Base-by-base conservation (phyloP, 805 yeast genomes). In the Ogataea angusta region DNA sequence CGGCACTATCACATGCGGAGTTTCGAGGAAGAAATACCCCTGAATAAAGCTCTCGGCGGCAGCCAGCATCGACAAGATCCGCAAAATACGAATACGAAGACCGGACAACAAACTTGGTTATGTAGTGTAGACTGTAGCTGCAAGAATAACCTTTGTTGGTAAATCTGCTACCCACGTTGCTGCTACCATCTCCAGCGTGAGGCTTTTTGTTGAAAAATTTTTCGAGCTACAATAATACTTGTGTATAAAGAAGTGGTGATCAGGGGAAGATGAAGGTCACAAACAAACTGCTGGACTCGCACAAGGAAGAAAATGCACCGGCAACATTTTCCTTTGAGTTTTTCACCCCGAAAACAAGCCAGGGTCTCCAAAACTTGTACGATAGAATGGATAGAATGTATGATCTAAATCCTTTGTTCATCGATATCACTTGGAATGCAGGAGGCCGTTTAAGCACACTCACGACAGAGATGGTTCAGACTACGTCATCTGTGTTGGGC, bases 371-470 rank as follows among this genome's bases (percentile, higher is more conserved):
- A 62, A 93, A 93, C 61, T 71, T 93, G 44, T 91, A 90, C 67
- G 98, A 93, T 63, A 75, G 99, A 60, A 91, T 93, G 90, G 98
- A 93, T 59, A 78, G 96, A 62, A 93, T 93, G 99, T 88, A 86
- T 63, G 87, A 85, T 49, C 71, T 88, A 54, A 82, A 81, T 48
- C 99, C 99, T 2, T 79, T 85, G 49, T 93, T 93, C 63, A 81
- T 93, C 44, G 99, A 93, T 60, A 85, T 93, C 48, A 93, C 99
- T 1, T 93, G 99, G 99, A 91, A 91, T 57, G 99, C 99, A 3
- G 99, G 99, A 29, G 98, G 98, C 5, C 74, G 95, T 34, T 66
- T 84, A 36, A 81, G 95, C 5, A 78, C 80, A 30, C 68, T 89
- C 48, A 89, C 99, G 17, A 84, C 89, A 25, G 98, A 93, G 51